These are phyloP conservation scores for Tetrahymena borealis DNA, from an alignment of 73 alveolate genomes.

Conservation along the genomic window DNA sequence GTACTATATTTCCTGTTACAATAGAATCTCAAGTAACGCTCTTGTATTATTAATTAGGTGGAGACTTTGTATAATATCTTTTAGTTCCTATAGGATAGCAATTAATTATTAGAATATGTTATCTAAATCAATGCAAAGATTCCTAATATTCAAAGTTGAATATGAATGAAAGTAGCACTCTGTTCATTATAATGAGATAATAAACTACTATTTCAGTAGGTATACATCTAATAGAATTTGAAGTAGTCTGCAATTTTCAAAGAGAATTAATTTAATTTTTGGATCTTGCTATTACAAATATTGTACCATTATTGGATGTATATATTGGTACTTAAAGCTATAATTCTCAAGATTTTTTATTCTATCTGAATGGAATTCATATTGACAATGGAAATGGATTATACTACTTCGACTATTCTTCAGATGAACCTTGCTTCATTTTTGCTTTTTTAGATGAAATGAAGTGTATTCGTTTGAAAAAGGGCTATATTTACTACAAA, in stretches of 20 bases:
- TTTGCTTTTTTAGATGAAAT: neutral
- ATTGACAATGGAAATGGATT: neutral
- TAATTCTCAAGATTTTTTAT: neutral
- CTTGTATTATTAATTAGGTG: too few relatives aligned
- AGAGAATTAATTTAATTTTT: neutral
- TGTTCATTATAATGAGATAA: neutral
- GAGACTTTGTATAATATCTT: neutral
- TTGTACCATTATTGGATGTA: neutral
- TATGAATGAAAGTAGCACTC: neutral
- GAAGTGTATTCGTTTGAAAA: neutral
- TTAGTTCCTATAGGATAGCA: neutral
- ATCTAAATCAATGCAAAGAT: neutral
- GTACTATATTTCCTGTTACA: neutral
- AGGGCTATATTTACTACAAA: neutral
- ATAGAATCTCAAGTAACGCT: neutral
- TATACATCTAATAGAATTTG: neutral
- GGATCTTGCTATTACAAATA: neutral
- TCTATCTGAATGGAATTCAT: neutral
- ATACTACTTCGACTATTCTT: neutral
- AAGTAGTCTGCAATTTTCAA: neutral
- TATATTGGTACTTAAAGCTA: neutral
- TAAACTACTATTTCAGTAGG: neutral
- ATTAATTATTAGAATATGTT: neutral
- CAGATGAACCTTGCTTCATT: neutral
- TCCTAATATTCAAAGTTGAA: neutral